These are phyloP conservation scores for Verbena officinalis DNA, from an alignment of 257 asterid species.

Conservation along the genomic window DNA sequence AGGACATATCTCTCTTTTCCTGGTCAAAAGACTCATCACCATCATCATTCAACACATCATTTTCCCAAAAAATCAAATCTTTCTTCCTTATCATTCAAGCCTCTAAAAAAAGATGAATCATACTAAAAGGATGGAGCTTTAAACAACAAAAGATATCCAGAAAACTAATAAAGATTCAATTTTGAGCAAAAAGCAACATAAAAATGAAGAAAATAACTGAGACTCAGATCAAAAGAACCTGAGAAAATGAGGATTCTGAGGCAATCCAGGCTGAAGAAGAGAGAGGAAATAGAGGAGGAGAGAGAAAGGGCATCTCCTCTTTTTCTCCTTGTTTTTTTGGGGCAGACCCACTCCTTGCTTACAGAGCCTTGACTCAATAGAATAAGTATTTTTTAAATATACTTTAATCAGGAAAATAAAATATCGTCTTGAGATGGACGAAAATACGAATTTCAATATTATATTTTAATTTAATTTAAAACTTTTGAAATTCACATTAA, in stretches of 20 bases:
- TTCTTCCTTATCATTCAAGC: constrained; percentile 42
- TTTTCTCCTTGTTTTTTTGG: constrained; percentile 27
- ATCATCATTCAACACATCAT: constrained; percentile 48
- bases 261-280: constrained; percentile 19
- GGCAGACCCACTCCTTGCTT: constrained; percentile 31
- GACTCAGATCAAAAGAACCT: constrained; percentile 40
- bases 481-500: constrained; percentile 20
- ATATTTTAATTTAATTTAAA: neutral
- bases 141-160: constrained; percentile 33
- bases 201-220: constrained; percentile 25
- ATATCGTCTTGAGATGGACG: constrained; percentile 1
- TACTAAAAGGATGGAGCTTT: neutral
- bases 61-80: constrained; percentile 39
- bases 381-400: constrained; percentile 19
- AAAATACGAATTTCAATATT: constrained; percentile 15
- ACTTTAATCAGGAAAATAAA: neutral
- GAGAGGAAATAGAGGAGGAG: constrained; percentile 28
- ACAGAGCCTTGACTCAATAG: constrained; percentile 33
- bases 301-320: constrained; percentile 48
- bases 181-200: constrained; percentile 26
- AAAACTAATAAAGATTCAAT: constrained; percentile 22
- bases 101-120: constrained; percentile 33
- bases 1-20: constrained; percentile 32
- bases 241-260: constrained; percentile 29
- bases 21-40: constrained; percentile 60